Evolutionary conservation across 176 grass and related monocot species (phyloP).

Genomic region (barley (Hordeum vulgare)): MorexV3_pseudomolecules_assembly NC_058523.1:415233447-415233946

Average conservation of each 20-base stretch:
- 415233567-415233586: background rate
- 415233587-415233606: background rate
- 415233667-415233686: too few species aligned
- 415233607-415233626: slow-evolving; percentile 5
- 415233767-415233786: slow-evolving; percentile 8
- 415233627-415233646: background rate
- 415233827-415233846: background rate
- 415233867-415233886: background rate
- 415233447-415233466: background rate
- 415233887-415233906: slow-evolving; percentile 14
- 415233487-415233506: too few species aligned
- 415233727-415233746: background rate
- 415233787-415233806: background rate
- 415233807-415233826: background rate
- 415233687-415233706: slow-evolving; percentile 10
- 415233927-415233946: background rate
- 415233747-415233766: slow-evolving; percentile 18
- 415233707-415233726: slow-evolving; percentile 15
- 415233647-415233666: background rate
- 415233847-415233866: background rate
- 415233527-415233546: background rate
- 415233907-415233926: slow-evolving; percentile 20
- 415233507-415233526: background rate
- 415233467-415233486: background rate
- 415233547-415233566: background rate